Percentiles rank a stretch among this genome's conserved stretches.
phyloP scores from a whole-genome alignment of 176 grass and related monocot species.

The Ensete glaucum region DNA sequence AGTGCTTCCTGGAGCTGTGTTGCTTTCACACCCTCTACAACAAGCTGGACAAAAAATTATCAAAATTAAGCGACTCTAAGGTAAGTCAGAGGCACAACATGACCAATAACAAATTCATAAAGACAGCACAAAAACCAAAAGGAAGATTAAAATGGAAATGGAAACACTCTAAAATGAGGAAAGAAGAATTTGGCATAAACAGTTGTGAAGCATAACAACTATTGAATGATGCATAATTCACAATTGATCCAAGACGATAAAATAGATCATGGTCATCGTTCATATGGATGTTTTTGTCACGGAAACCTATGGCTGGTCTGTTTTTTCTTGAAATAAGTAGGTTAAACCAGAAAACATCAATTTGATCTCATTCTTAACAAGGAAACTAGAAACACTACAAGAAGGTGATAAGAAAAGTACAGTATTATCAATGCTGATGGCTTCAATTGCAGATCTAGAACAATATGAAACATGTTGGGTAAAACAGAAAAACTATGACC shows the following conservation, averaged over 20 bases:
- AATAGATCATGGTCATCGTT: not conserved
- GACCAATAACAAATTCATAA: too few relatives aligned
- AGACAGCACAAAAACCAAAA: not conserved
- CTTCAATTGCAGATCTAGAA: too few relatives aligned
- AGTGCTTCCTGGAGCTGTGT: conserved; percentile 47
- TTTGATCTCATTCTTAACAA: too few relatives aligned
- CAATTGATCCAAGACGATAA: not conserved
- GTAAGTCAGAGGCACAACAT: not conserved
- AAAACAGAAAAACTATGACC: too few relatives aligned
- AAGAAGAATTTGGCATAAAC: not conserved
- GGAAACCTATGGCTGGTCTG: too few relatives aligned
- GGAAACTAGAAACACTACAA: too few relatives aligned
- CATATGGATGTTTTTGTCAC: not conserved
- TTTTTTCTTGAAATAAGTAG: too few relatives aligned
- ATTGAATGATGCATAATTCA: not conserved
- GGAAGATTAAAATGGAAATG: not conserved
- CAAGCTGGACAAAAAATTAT: conserved; percentile 45
- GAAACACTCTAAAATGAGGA: not conserved
- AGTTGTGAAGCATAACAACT: not conserved
- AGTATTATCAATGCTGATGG: too few relatives aligned
- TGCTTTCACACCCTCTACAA: conserved; percentile 64
- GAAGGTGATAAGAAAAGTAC: too few relatives aligned
- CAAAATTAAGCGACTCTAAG: conserved; percentile 2
- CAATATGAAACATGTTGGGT: too few relatives aligned
- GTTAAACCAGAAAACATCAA: too few relatives aligned